Conservation (phyloP, 2,329 filamentous ascomycete species). For the Colletotrichum coccodes region DNA sequence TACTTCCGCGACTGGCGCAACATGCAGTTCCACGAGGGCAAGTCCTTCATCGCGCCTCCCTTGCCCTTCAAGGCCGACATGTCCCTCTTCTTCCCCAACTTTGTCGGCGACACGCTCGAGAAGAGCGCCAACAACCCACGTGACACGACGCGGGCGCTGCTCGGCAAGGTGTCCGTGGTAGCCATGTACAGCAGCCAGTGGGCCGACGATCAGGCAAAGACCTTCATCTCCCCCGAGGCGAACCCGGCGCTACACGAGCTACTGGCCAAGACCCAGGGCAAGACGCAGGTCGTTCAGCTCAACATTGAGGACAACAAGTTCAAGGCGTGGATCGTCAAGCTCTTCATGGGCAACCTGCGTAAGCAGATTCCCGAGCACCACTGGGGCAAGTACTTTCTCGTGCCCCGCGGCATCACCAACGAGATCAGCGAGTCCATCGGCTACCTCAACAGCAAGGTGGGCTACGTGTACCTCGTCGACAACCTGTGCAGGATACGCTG, state of each 20-base stretch:
- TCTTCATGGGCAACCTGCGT: conserved; percentile 66
- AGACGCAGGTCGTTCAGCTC: conserved; percentile 79
- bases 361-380: conserved; percentile 60
- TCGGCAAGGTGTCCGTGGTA: conserved; percentile 81
- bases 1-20: conserved; percentile 98
- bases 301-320: conserved; percentile 87
- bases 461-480: conserved; percentile 93
- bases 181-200: conserved; percentile 84
- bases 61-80: conserved; percentile 85
- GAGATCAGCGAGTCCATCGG: conserved; percentile 72
- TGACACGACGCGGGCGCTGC: conserved; percentile 81
- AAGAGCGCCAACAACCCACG: conserved; percentile 60
- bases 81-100: conserved; percentile 93
- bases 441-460: conserved; percentile 88
- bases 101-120: conserved; percentile 81
- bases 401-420: conserved; percentile 67
- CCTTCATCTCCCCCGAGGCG: conserved; percentile 71
- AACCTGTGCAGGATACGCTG: conserved; percentile 89
- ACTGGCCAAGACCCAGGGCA: conserved; percentile 63
- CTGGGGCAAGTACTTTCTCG: conserved; percentile 71
- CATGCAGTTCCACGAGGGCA: conserved; percentile 84
- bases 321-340: conserved; percentile 66
- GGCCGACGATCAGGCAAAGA: conserved; percentile 83
- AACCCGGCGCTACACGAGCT: conserved; percentile 78
- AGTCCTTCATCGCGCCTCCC: conserved; percentile 88